These are phyloP conservation scores for Oidium heveae DNA, from an alignment of 2,329 filamentous ascomycete species.

Conservation along the genomic window DNA sequence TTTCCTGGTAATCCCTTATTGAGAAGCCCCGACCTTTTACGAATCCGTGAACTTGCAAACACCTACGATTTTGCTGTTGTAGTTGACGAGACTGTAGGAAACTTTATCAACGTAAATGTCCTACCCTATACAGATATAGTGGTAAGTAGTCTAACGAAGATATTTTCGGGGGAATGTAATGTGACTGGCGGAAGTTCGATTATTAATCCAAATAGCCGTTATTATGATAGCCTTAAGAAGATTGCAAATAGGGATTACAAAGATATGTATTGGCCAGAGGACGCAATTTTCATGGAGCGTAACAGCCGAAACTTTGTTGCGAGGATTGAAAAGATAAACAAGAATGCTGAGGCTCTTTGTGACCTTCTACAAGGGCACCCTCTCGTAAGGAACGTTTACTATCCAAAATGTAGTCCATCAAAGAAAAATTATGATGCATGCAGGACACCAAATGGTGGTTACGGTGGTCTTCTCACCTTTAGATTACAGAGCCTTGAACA, in stretches of 20 bases:
- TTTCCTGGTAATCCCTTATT: conserved; percentile 85
- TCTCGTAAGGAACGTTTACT: conserved; percentile 55
- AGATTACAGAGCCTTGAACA: conserved; percentile 47
- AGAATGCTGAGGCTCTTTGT: conserved; percentile 64
- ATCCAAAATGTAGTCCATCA: conserved; percentile 57
- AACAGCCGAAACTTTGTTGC: conserved; percentile 82
- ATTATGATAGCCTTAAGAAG: conserved; percentile 44
- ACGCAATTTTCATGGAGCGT: conserved; percentile 80
- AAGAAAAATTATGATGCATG: conserved; percentile 54
- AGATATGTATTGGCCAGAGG: conserved; percentile 85
- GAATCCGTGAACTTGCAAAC: conserved; percentile 61
- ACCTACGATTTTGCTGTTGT: conserved; percentile 73
- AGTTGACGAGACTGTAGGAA: conserved; percentile 89
- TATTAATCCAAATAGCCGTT: conserved; percentile 37
- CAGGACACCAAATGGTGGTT: conserved; percentile 49
- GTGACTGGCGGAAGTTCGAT: conserved; percentile 77
- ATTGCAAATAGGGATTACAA: conserved; percentile 43
- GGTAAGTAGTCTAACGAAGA: conserved; percentile 84
- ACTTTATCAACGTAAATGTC: conserved; percentile 87
- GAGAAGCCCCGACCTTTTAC: conserved; percentile 54
- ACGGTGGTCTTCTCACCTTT: conserved; percentile 71
- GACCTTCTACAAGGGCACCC: conserved; percentile 36
- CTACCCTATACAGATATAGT: conserved; percentile 74
- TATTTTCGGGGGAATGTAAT: conserved; percentile 93
- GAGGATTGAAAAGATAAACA: conserved; percentile 63